phyloP scores from a whole-genome alignment of 2,329 filamentous ascomycete species.

The Trichophyton verrucosum region DNA sequence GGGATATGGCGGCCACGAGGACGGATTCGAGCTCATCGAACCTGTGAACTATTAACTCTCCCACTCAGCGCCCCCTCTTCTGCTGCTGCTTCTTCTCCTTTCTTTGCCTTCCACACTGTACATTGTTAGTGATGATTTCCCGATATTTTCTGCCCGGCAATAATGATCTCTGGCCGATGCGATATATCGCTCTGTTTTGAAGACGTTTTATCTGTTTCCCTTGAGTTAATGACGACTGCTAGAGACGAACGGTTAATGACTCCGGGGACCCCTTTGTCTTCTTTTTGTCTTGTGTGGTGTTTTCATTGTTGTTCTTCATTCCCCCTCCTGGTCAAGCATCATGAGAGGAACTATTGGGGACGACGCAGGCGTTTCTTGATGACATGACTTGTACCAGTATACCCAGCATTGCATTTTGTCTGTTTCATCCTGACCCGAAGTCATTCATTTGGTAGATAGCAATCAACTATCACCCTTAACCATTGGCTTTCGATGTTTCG shows the following conservation, averaged over 20 bases:
- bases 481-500: too few species aligned
- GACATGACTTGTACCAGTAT: conserved; percentile 20
- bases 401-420: neutral
- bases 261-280: neutral
- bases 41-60: conserved; percentile 18
- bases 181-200: neutral
- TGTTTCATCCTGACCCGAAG: neutral
- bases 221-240: neutral
- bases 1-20: conserved; percentile 21
- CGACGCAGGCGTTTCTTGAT: conserved; percentile 17
- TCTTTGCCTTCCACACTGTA: neutral
- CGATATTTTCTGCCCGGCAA: neutral
- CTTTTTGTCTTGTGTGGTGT: neutral
- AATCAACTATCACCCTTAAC: neutral
- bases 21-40: conserved; percentile 34
- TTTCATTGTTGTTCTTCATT: neutral
- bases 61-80: neutral
- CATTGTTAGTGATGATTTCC: neutral
- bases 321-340: conserved; percentile 13
- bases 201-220: neutral
- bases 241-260: neutral
- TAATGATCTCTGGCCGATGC: neutral
- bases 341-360: conserved; percentile 17
- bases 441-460: neutral
- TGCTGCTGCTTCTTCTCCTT: neutral